phyloP scores from a whole-genome alignment of 495 filamentous ascomycete species.

The Hypoxylon crocopeplum region DNA sequence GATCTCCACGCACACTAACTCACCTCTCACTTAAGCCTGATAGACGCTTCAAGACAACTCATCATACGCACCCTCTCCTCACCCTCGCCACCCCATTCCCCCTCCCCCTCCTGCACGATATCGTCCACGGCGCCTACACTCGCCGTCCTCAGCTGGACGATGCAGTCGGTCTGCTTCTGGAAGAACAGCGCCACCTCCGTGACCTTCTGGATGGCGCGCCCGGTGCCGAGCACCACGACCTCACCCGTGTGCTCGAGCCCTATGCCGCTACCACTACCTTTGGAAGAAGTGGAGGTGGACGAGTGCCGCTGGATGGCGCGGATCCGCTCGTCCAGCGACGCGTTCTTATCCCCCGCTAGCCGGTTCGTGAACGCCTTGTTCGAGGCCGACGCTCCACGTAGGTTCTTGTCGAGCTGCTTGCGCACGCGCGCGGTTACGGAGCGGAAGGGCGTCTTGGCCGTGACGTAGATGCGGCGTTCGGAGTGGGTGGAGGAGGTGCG shows the following conservation, averaged over 20 bases:
- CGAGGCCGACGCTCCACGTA: slow-evolving; percentile 51
- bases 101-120: slow-evolving; percentile 55
- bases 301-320: slow-evolving; percentile 48
- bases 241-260: slow-evolving; percentile 54
- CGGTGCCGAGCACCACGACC: slow-evolving; percentile 79
- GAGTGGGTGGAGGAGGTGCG: slow-evolving; percentile 42
- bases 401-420: slow-evolving; percentile 72
- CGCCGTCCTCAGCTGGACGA: slow-evolving; percentile 66
- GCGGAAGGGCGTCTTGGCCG: slow-evolving; percentile 76
- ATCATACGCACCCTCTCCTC: slow-evolving; percentile 68
- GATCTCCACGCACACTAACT: neutral
- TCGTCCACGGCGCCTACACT: slow-evolving; percentile 76
- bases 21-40: slow-evolving; percentile 59
- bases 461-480: slow-evolving; percentile 76
- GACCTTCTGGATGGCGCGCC: slow-evolving; percentile 77
- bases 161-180: slow-evolving; percentile 62
- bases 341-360: slow-evolving; percentile 42
- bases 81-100: slow-evolving; percentile 54
- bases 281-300: neutral
- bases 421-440: slow-evolving; percentile 81
- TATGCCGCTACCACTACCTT: slow-evolving; percentile 20
- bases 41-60: slow-evolving; percentile 70
- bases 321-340: slow-evolving; percentile 50
- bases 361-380: slow-evolving; percentile 48
- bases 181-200: slow-evolving; percentile 69